Evolutionary conservation across 768 basidiomycete species (phyloP), one percentile per base, ranked within the genome.

Genomic region (Pisolithus microcarpus): DNA sequence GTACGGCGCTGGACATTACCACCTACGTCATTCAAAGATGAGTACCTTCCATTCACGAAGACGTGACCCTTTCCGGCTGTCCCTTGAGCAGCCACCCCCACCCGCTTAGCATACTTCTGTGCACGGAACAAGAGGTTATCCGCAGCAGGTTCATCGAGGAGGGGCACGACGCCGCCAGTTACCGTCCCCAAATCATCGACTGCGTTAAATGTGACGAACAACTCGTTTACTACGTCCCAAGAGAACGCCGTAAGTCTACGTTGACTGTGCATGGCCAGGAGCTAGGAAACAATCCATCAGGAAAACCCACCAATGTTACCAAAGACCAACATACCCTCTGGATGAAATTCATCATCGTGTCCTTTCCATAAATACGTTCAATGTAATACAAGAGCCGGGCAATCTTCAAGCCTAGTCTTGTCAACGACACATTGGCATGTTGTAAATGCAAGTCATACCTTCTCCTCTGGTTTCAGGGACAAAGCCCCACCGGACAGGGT

Each of bases 31-130:
- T 79, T 76, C 44, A 91, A 64, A 11, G 76, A 66, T 47, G 81
- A 74, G 63, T 87, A 78, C 60, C 84, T 91, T n/a, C 94, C 94
- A 59, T 97, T 95, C 61, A 95, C 73, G 65, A 97, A 95, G 4
- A 75, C 81, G 56, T 88, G 82, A 0, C 91, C 93, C 2, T 65
- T 65, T 0, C 71, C 58, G 1, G 71, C 62, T 9, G 64, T 51
- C 2, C 64, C 64, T 6, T 42, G 52, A 16, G 70, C 47, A 0
- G 71, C 73, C 3, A 80, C 71, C 9, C 78, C 79, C 19, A 94
- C 63, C 13, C 92, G 74, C 40, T 72, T 71, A 5, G 72, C 62
- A 57, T 91, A 94, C 1, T 56, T 59, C n/a, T 65, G 61, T 1
- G 79, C 73, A 46, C 72, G 75, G 11, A 76, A 70, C 2, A 82